These are phyloP conservation scores for Boletus tomentosulus DNA, from an alignment of 768 basidiomycete genomes.

Conservation along the genomic window DNA sequence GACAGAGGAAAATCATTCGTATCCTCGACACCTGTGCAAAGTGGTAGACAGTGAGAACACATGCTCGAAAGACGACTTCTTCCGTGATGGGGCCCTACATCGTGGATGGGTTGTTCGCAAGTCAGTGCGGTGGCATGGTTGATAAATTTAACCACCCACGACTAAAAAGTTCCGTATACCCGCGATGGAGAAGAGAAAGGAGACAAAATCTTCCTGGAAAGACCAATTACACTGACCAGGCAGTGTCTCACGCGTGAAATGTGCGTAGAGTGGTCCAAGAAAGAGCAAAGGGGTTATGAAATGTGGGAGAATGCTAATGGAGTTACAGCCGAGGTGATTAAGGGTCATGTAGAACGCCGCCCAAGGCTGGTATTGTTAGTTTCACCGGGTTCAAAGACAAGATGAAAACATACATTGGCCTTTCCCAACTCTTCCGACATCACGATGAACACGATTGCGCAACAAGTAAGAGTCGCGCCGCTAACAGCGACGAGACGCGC, in stretches of 20 bases:
- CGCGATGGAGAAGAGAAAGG: constrained; percentile 45
- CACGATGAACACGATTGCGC: constrained; percentile 46
- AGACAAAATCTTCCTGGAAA: constrained; percentile 36
- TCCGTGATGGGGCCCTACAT: constrained; percentile 84
- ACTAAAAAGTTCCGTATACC: constrained; percentile 69
- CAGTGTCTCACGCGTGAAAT: constrained; percentile 40
- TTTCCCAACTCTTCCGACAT: constrained; percentile 30
- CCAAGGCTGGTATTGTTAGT: constrained; percentile 13
- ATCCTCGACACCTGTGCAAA: constrained; percentile 53
- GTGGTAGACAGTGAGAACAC: constrained; percentile 69
- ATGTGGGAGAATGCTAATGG: constrained; percentile 41
- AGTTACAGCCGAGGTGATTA: constrained; percentile 39
- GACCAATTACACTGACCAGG: constrained; percentile 55
- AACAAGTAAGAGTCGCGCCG: constrained; percentile 56
- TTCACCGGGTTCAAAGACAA: neutral
- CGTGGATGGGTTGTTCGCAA: neutral
- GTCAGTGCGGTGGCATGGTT: neutral
- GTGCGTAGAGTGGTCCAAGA: constrained; percentile 69
- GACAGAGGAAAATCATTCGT: constrained; percentile 74
- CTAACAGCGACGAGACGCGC: constrained; percentile 69
- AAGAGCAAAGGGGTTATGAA: constrained; percentile 72
- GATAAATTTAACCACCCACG: constrained; percentile 29
- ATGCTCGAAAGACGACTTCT: constrained; percentile 87
- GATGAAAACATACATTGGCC: constrained; percentile 9
- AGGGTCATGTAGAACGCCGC: constrained; percentile 30